Base-by-base conservation (phyloP, 371 early-diverging fungal species). In the Mucor piriformis region DNA sequence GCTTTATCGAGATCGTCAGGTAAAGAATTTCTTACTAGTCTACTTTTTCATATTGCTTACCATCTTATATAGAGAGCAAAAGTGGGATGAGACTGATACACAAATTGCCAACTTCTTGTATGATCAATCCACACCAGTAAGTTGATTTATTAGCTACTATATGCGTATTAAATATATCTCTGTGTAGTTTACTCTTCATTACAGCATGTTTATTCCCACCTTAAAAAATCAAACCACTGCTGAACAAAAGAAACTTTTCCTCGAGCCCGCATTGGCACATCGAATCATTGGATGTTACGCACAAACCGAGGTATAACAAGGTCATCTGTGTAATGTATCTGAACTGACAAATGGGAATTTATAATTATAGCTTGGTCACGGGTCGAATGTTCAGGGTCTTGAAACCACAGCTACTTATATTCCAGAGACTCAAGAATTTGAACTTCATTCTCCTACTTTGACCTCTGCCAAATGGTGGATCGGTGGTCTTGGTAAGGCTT, bases 381-480 rank as follows among this genome's bases (percentile, higher is more conserved):
- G 92, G 12, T 92, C 93, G 13, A 94, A 95, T 55, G 85, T 95
- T 23, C 86, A 88, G 61, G 88, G 91, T 2, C 81, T 95, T 43
- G 95, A 95, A 70, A 95, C 96, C 18, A 93, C 93, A 0, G 94
- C 95, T 12, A 94, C 95, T 0, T 95, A 83, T 54, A 72, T 89
- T 38, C 79, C 82, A 10, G 90, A 89, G 58, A 87, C 92, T 12
- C 88, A 92, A 55, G 90, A 92, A 70, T 95, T 88, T 55, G 94
- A 92, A 58, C 76, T 95, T 56, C 89, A 95, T 71, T 88, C 91
- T 32, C 94, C 95, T 15, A 83, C 82, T 12, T 72, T 94, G 42
- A 88, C 93, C 38, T 72, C 92, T 8, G 72, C 82, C 59, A 96
- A 96, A 68, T 95, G 92, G 87, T 96, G 97, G 97, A 89, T 92